Base-by-base conservation (phyloP, 2,329 filamentous ascomycete genomes). In the Aspergillus sp. region DNA sequence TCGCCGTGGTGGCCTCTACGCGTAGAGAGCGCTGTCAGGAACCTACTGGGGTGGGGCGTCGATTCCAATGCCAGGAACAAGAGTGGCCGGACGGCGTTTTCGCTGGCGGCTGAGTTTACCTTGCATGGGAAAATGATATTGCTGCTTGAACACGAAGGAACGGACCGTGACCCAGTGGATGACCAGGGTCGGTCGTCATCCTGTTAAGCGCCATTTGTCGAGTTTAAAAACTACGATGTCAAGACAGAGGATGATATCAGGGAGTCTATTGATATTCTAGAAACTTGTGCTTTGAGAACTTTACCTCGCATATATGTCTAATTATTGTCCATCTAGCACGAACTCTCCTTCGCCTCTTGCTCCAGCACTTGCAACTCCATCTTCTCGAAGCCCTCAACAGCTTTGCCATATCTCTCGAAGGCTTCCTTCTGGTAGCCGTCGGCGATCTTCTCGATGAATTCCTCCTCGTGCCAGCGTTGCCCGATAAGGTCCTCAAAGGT, bases 401-500 rank as follows among this genome's bases (percentile, higher is more conserved):
- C 90, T 50, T 84, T 81, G 0, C 91, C 92, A 77, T 98, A 98
- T 74, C 80, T 80, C 75, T 91, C 87, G 79, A 92, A 98, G 2
- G 89, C 81, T 0, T 87, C 90, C 66, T 88, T 79, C 65, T 87
- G 84, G 79, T 93, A 99, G 2, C 95, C 94, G 2, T 90, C 86
- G 46, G 90, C 92, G 49, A 97, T 89, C 80, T 87, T 91, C 79
- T 91, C 87, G 13, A 97, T 89, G 66, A 93, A 92, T 0, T 88
- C 89, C 67, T 90, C 89, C 78, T 97, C 94, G 64, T 86, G 87
- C 95, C 95, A 99, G 65, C 95, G 83, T 72, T 82, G 82, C 7
- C 90, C 92, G 64, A 99, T 89, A 66, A 97, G 82, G 64, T 94
- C 89, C 74, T 98, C 95, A 79, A 98, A 98, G 4, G 85, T 91